Percentiles rank a stretch among this genome's conserved stretches.
These are phyloP conservation scores for Pseudoneurospora amorphoporcata DNA, from an alignment of 495 filamentous ascomycete genomes.

Conservation along the genomic window DNA sequence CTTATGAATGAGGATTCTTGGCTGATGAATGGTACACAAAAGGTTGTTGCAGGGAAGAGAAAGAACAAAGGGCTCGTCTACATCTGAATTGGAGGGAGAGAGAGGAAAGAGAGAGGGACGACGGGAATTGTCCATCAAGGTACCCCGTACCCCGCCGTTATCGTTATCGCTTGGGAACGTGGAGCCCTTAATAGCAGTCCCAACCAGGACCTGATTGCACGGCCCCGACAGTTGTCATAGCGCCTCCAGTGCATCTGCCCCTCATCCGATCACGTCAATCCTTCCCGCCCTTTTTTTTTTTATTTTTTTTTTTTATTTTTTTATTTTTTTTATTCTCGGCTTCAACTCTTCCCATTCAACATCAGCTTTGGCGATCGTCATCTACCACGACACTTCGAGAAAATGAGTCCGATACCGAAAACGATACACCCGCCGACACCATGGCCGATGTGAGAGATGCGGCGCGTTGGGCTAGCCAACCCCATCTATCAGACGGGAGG, in stretches of 20 bases:
- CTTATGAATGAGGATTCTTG: neutral
- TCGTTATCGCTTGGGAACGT: neutral
- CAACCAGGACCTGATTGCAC: too few relatives aligned
- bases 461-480: neutral
- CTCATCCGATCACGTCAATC: neutral
- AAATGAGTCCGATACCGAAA: neutral
- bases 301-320: too few relatives aligned
- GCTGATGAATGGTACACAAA: neutral
- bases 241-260: neutral
- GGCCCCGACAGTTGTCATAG: neutral
- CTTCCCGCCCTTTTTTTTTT: too few relatives aligned
- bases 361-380: too few relatives aligned
- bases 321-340: too few relatives aligned
- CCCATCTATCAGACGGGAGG: neutral
- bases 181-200: too few relatives aligned
- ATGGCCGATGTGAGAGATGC: neutral
- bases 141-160: neutral
- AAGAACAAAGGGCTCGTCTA: neutral
- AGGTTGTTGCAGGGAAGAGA: neutral
- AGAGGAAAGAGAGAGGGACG: neutral
- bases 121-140: neutral
- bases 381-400: too few relatives aligned
- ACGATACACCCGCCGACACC: rapidly evolving
- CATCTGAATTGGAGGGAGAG: neutral
- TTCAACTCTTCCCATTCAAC: neutral